phyloP scores from a whole-genome alignment of 139 green algal species.

The Volvox reticuliferus region DNA sequence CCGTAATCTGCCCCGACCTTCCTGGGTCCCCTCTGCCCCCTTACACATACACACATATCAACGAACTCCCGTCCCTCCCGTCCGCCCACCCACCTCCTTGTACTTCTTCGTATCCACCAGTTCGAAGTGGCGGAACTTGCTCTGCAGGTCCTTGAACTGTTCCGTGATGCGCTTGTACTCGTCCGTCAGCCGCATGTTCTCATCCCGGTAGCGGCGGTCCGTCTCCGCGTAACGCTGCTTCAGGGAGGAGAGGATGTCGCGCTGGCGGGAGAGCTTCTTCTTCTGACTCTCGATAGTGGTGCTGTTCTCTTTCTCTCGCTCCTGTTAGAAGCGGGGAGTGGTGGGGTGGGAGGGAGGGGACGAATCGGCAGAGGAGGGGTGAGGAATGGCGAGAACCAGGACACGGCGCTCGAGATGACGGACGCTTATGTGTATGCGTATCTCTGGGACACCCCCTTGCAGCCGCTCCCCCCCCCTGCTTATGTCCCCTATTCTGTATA shows the following conservation, averaged over 20 bases:
- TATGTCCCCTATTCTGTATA: no score
- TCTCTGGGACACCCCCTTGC: no score
- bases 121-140: conserved; percentile 86
- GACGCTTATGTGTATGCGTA: no score
- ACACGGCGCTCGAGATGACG: not conserved
- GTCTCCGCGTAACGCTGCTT: conserved; percentile 72
- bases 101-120: conserved; percentile 72
- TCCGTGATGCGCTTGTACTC: conserved; percentile 91
- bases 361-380: not conserved
- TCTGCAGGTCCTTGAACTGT: conserved; percentile 90
- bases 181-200: conserved; percentile 83
- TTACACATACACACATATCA: no score
- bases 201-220: conserved; percentile 37
- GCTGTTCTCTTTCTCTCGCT: conserved; percentile 58
- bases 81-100: conserved; percentile 52
- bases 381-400: not conserved
- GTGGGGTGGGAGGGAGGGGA: no score
- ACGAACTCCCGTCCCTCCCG: not conserved
- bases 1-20: no score
- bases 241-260: conserved; percentile 79
- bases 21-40: no score
- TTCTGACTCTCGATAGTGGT: conserved; percentile 89
- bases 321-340: conserved; percentile 1
- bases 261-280: conserved; percentile 82
- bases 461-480: no score